A percentile compares a stretch with the other conserved stretches of the same genome.
Evolutionary conservation across 148 eudicot genomes (phyloP).

Genomic region (Chenopodium formosanum): DNA sequence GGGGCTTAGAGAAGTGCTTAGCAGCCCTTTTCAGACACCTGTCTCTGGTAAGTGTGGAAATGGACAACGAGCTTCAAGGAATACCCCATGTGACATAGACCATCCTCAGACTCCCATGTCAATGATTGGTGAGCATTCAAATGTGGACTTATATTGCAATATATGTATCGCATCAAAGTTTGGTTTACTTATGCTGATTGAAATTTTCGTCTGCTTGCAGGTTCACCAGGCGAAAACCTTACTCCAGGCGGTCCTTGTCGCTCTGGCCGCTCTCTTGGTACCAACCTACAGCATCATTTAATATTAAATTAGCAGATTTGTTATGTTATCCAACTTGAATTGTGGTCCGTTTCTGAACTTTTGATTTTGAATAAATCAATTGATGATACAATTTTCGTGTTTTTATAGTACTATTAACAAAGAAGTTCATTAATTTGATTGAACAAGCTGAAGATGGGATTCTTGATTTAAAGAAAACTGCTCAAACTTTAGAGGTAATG

Average conservation of each 20-base stretch:
- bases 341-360: background rate
- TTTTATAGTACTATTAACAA: conserved; percentile 72
- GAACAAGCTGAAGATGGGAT: conserved; percentile 94
- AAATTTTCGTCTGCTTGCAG: conserved; percentile 42
- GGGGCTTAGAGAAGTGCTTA: conserved; percentile 46
- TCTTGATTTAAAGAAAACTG: conserved; percentile 93
- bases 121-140: conserved; percentile 53
- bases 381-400: conserved; percentile 8
- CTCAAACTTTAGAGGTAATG: conserved; percentile 84
- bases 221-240: conserved; percentile 77
- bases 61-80: conserved; percentile 57
- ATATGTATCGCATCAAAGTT: background rate
- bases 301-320: background rate
- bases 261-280: conserved; percentile 93
- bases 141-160: background rate
- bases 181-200: background rate
- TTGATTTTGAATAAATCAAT: background rate
- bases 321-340: background rate
- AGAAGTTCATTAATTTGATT: conserved; percentile 86
- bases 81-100: conserved; percentile 47
- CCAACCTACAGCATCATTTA: background rate
- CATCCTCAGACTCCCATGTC: conserved; percentile 60
- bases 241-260: conserved; percentile 87
- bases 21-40: conserved; percentile 66
- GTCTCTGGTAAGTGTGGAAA: conserved; percentile 65